Conservation (phyloP, 2,329 filamentous ascomycete species). For the Fusarium hainanense region DNA sequence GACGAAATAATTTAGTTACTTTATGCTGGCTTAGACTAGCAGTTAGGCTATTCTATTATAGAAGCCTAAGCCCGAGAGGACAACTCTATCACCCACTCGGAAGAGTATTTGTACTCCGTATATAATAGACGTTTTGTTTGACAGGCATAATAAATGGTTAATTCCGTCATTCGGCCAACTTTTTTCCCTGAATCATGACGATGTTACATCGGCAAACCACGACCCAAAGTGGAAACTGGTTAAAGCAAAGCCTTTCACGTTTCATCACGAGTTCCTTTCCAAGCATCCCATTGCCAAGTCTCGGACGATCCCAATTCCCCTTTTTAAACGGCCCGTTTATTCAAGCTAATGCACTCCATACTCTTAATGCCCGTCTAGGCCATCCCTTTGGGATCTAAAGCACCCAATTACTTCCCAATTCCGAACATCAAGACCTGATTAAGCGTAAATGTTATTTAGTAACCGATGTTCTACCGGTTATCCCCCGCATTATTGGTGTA, state of each 20-base stretch:
- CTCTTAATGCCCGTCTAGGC: background rate
- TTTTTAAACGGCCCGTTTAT: slow-evolving; percentile 28
- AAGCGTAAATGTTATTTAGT: background rate
- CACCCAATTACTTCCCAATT: background rate
- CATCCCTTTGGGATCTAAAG: background rate
- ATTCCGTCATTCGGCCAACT: background rate
- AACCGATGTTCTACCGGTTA: background rate
- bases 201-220: slow-evolving; percentile 13
- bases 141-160: too few relatives aligned
- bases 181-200: background rate
- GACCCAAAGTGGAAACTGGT: background rate
- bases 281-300: background rate
- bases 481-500: slow-evolving; percentile 14
- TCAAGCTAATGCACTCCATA: slow-evolving; percentile 6
- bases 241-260: background rate
- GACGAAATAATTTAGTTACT: too few relatives aligned
- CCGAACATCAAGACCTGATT: background rate
- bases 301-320: slow-evolving; percentile 10
- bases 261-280: slow-evolving; percentile 4
- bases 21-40: too few relatives aligned
- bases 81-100: too few relatives aligned
- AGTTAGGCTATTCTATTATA: too few relatives aligned
- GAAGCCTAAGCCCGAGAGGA: too few relatives aligned
- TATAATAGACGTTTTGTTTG: too few relatives aligned
- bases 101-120: background rate